Evolutionary conservation across 306 rosid species (phyloP).

Genomic region (Coriaria nepalensis): DNA sequence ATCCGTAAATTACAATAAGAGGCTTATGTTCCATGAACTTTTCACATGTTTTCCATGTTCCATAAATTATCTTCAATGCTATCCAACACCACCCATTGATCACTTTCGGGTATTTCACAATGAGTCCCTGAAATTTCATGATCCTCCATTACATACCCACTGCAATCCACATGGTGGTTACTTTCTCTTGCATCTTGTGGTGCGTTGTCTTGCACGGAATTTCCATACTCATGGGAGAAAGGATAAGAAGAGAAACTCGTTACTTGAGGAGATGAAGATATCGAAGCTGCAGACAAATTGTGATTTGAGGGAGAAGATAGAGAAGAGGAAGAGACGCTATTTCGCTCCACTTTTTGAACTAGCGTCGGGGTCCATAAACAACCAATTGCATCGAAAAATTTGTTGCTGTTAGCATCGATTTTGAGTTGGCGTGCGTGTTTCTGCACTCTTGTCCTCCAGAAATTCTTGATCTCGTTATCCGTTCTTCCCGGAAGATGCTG

Average conservation of each 20-base stretch:
- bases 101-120: no score
- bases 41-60: slow-evolving; percentile 56
- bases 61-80: slow-evolving; percentile 30
- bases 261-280: no score
- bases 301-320: slow-evolving; percentile 9
- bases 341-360: slow-evolving; percentile 50
- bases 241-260: no score
- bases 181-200: no score
- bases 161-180: no score
- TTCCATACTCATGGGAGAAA: no score
- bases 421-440: slow-evolving; percentile 83
- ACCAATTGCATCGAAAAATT: slow-evolving; percentile 51
- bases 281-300: not conserved
- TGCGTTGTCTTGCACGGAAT: no score
- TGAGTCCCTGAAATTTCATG: no score
- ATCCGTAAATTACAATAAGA: no score
- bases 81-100: no score
- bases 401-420: slow-evolving; percentile 63
- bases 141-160: no score
- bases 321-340: slow-evolving; percentile 14
- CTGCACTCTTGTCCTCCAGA: slow-evolving; percentile 90
- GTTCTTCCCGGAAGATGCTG: slow-evolving; percentile 92
- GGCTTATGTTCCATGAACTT: not conserved
- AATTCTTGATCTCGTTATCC: slow-evolving; percentile 84
- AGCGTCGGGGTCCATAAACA: slow-evolving; percentile 71